These are phyloP conservation scores for Cercospora beticola DNA, from an alignment of 2,329 filamentous ascomycete species.

Conservation along the genomic window DNA sequence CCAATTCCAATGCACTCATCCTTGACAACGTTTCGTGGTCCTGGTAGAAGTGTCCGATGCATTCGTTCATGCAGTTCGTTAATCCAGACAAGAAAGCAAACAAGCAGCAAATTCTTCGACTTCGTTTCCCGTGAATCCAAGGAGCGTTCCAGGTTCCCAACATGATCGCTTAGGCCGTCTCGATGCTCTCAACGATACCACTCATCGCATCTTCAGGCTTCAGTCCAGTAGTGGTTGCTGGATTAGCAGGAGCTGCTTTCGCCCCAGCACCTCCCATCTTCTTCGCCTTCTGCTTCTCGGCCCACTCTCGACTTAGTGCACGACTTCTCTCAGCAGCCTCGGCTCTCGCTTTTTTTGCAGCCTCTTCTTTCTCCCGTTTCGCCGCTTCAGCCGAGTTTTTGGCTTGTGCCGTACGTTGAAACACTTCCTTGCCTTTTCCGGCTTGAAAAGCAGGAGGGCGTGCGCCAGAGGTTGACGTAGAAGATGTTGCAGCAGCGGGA, in stretches of 20 bases:
- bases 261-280: slow-evolving; percentile 23
- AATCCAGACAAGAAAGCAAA: background rate
- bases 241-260: background rate
- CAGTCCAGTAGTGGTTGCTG: background rate
- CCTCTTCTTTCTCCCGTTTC: slow-evolving; percentile 50
- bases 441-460: slow-evolving; percentile 15
- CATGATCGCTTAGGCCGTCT: background rate
- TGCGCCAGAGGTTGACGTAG: background rate
- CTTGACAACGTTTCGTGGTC: no score
- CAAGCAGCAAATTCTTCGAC: background rate
- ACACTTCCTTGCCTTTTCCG: slow-evolving; percentile 48
- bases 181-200: background rate
- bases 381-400: slow-evolving; percentile 44
- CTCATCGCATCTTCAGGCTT: background rate
- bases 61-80: background rate
- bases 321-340: slow-evolving; percentile 49
- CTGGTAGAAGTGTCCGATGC: background rate
- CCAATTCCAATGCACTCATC: no score
- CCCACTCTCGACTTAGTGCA: slow-evolving; percentile 49
- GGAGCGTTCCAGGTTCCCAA: background rate
- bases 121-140: background rate
- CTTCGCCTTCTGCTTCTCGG: slow-evolving; percentile 46
- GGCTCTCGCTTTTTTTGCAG: slow-evolving; percentile 47
- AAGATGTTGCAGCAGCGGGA: slow-evolving; percentile 1
- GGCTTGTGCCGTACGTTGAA: slow-evolving; percentile 45